Conservation (phyloP, 2,329 filamentous ascomycete genomes). For the Venturia pyrina region DNA sequence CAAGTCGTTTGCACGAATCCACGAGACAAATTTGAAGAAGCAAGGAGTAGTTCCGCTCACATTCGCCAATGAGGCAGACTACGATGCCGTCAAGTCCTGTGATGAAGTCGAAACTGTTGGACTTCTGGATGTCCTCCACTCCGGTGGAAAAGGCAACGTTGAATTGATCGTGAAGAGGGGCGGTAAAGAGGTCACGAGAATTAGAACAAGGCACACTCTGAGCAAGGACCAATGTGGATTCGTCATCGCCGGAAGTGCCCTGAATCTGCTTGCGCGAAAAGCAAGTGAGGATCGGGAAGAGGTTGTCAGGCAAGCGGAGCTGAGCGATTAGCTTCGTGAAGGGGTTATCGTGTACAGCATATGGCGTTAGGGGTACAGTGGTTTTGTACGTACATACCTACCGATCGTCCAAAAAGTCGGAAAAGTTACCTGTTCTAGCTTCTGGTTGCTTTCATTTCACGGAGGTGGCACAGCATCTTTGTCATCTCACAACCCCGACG, state of each 20-base stretch:
- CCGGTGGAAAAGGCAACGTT: conserved; percentile 69
- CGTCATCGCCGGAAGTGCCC: conserved; percentile 82
- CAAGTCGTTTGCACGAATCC: conserved; percentile 84
- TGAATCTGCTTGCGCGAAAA: conserved; percentile 76
- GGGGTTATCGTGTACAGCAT: background rate
- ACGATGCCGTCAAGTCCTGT: conserved; percentile 71
- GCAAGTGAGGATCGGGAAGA: conserved; percentile 25
- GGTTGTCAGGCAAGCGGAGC: conserved; percentile 26
- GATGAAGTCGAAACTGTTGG: conserved; percentile 78
- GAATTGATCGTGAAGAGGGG: conserved; percentile 43
- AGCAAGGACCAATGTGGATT: conserved; percentile 86
- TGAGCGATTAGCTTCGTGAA: conserved; percentile 24
- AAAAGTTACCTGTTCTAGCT: background rate
- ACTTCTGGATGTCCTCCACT: conserved; percentile 68
- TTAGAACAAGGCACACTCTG: conserved; percentile 79
- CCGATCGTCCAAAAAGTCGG: background rate
- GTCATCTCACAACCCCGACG: too few relatives aligned
- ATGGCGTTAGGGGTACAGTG: background rate
- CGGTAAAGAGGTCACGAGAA: conserved; percentile 52
- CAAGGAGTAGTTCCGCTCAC: conserved; percentile 93
- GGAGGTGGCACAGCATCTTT: too few relatives aligned
- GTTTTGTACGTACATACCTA: background rate
- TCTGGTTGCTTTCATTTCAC: too few relatives aligned
- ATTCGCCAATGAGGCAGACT: conserved; percentile 80
- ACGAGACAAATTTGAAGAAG: conserved; percentile 95